Evolutionary conservation across 202 grass and related monocot species (phyloP).

Genomic region (Elaeis oleifera): DNA sequence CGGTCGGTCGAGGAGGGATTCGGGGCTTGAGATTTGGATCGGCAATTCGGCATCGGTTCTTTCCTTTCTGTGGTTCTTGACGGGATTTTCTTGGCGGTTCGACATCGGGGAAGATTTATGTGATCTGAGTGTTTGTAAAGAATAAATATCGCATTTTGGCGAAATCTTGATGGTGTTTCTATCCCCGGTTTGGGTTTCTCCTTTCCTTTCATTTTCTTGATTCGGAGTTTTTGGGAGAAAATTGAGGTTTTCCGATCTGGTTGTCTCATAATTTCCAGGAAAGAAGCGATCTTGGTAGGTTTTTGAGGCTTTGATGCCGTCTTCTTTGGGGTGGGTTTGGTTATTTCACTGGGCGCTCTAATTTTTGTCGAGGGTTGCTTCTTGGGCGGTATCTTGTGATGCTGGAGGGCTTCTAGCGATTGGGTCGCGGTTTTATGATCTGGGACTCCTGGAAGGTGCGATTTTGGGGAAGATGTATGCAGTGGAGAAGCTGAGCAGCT

Average conservation of each 20-base stretch:
- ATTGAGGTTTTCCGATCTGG: background rate
- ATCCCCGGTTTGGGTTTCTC: background rate
- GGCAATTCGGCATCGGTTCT: too few species aligned
- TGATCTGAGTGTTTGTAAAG: background rate
- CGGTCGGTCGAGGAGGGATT: too few species aligned
- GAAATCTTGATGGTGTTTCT: background rate
- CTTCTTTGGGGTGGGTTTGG: background rate
- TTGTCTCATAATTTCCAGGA: too few species aligned
- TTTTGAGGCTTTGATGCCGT: too few species aligned
- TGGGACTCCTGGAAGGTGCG: constrained; percentile 11
- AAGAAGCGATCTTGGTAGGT: too few species aligned
- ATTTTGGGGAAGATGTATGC: constrained; percentile 49
- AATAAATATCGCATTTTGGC: constrained; percentile 1
- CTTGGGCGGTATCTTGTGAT: constrained; percentile 2
- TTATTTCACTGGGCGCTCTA: constrained; percentile 2
- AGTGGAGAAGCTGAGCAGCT: constrained; percentile 52
- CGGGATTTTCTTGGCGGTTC: background rate
- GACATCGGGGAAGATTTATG: background rate
- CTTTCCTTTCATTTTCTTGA: background rate
- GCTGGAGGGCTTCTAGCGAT: constrained; percentile 23
- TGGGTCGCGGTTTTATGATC: constrained; percentile 44
- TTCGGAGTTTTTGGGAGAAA: background rate
- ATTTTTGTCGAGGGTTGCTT: background rate
- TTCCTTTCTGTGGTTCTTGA: too few species aligned
- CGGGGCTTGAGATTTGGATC: too few species aligned